Conservation (phyloP, 768 basidiomycete species). For the Termitomyces sp. region DNA sequence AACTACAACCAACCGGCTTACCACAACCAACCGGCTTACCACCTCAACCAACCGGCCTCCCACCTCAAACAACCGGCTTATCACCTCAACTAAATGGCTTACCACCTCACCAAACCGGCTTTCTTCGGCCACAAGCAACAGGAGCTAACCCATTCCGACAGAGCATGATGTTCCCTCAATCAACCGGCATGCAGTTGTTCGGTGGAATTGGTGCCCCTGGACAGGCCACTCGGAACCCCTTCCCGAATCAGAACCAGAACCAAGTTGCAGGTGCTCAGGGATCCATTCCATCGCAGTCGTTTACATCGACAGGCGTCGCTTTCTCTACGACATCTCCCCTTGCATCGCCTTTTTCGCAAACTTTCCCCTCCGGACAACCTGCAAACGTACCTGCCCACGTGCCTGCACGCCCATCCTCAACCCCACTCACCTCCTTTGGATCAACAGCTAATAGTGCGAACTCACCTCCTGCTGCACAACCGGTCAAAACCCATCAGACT, state of each 20-base stretch:
- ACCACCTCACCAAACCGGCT: slow-evolving; percentile 26
- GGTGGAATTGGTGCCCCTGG: slow-evolving; percentile 21
- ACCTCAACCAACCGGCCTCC: slow-evolving; percentile 24
- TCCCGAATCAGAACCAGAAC: slow-evolving; percentile 15
- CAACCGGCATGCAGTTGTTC: slow-evolving; percentile 54
- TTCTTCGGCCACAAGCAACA: slow-evolving; percentile 56
- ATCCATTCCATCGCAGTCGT: slow-evolving; percentile 1
- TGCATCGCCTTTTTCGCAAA: slow-evolving; percentile 22
- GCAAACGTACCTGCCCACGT: slow-evolving; percentile 41
- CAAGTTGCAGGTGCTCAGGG: slow-evolving; percentile 8
- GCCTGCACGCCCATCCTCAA: slow-evolving; percentile 67
- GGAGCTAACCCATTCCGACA: slow-evolving; percentile 84
- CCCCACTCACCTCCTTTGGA: slow-evolving; percentile 52
- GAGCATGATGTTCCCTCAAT: slow-evolving; percentile 64
- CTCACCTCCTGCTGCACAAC: slow-evolving; percentile 49
- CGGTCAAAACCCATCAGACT: slow-evolving; percentile 84
- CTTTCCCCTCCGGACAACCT: slow-evolving; percentile 13
- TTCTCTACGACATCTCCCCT: slow-evolving; percentile 17
- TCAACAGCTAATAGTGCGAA: slow-evolving; percentile 22
- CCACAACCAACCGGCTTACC: slow-evolving; percentile 20
- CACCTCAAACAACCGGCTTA: slow-evolving; percentile 31
- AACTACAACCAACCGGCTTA: slow-evolving; percentile 24
- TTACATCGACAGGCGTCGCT: slow-evolving; percentile 16
- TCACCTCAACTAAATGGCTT: background rate
- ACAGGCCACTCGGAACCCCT: slow-evolving; percentile 14